Evolutionary conservation across 2,329 filamentous ascomycete genomes (phyloP), one percentile per base, ranked within the genome.

Genomic region (Colletotrichum gigasporum): DNA sequence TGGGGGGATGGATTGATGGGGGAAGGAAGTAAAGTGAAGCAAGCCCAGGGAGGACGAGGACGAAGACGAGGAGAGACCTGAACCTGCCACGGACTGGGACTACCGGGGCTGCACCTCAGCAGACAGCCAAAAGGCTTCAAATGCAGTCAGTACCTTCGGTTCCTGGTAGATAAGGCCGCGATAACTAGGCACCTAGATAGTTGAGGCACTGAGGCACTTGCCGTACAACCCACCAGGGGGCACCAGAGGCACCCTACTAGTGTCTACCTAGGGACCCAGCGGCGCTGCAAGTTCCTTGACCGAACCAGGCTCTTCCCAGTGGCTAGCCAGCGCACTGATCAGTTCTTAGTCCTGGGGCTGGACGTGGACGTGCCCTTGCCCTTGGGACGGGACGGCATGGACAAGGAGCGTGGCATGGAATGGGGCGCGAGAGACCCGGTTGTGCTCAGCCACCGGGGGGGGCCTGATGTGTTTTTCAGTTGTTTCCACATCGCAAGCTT

Each of bases 251-350:
- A n/a, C n/a, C n/a, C n/a, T n/a, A n/a, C n/a, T n/a, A n/a, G n/a
- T n/a, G n/a, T n/a, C n/a, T n/a, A n/a, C n/a, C n/a, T n/a, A n/a
- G n/a, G n/a, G n/a, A 14, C 55, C 34, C 24, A 42, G n/a, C 37
- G 30, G 18, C 16, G 39, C 50, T 24, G 39, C 18, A 22, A 4
- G 20, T 16, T 47, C 24, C 42, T 18, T 18, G 44, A 16, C 26
- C 24, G 11, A 12, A 18, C 45, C 8, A 34, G 50, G 37, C 26
- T 18, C 8, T 32, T 41, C 54, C 47, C 18, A 52, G 39, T 39
- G 53, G 45, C 55, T 16, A n/a, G 34, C 39, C 60, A 41, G 34
- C 39, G 60, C 60, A 63, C 47, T 63, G 55, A 60, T 60, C 18
- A 50, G 20, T 53, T 22, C 32, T 53, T 39, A 11, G 57, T 44